Evolutionary conservation across 1,284 basidiomycete species (phyloP), one percentile per base, ranked within the genome.

Genomic region (Sutorius eximius): DNA sequence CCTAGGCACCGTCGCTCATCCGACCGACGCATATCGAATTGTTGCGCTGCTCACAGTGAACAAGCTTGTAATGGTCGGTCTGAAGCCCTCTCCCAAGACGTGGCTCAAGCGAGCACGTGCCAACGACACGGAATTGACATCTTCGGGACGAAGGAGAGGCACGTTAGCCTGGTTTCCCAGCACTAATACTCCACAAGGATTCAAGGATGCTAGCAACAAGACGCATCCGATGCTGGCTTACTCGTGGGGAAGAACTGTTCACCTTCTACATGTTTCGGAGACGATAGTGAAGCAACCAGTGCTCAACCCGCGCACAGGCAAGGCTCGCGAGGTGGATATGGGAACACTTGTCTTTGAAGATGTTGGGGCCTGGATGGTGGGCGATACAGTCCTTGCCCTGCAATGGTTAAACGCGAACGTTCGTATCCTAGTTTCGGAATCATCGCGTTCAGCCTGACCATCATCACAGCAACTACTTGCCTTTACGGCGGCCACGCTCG

Each of bases 31-130:
- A n/a, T 91, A 95, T 66, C 83, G 90, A 46, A 77, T 98, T 33
- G 80, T 94, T 30, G 95, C 95, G 0, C 73, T 99, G 46, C 79
- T 99, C 38, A 98, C 96, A 0, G 86, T 92, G 0, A 81, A 86
- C 24, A 99, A 99, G 68, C 75, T 99, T 15, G 92, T 99, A 5
- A 81, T 99, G 37, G 93, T 98, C 3, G 95, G 94, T 3, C 72
- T 99, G 60, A 95, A 94, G 66, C 97, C 97, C 1, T 82, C 84
- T 0, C 91, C 97, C 3, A 86, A 91, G 64, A 99, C 96, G 0
- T 98, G 95, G 94, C 91, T 91, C 67, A 86, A 94, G 61, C 83
- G 81, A 52, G 77, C 87, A 59, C 82, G 91, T n/a, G 62, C 70
- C 8, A 76, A 79, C 30, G 81, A 80, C 49, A 77, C 75, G 16